phyloP scores from a whole-genome alignment of 2,329 filamentous ascomycete genomes.

The Ophidiomyces ophidiicola region DNA sequence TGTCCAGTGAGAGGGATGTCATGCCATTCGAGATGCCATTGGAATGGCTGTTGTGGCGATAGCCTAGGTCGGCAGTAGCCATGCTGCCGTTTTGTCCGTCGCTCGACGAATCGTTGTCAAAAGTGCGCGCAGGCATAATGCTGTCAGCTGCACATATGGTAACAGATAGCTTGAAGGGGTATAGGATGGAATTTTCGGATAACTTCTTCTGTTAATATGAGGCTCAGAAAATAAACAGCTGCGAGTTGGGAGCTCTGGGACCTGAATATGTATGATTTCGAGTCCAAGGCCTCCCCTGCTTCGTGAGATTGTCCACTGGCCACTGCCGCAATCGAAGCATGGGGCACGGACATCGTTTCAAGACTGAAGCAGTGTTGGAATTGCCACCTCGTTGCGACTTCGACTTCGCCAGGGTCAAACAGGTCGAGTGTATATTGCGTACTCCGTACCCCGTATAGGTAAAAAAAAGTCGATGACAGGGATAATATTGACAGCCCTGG shows the following conservation, averaged over 20 bases:
- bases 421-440: not conserved
- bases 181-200: not conserved
- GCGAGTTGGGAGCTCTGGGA: not conserved
- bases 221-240: not conserved
- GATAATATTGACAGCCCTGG: not conserved
- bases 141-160: not conserved
- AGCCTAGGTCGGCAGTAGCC: too few relatives aligned
- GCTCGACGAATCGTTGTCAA: conserved; percentile 1
- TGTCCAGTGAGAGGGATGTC: too few relatives aligned
- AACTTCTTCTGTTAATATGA: not conserved
- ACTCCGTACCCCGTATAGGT: too few relatives aligned
- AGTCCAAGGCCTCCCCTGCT: not conserved
- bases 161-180: not conserved
- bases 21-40: too few relatives aligned
- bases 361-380: conserved; percentile 1
- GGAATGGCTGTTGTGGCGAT: too few relatives aligned
- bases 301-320: not conserved
- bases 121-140: conserved; percentile 1
- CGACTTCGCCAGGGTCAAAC: conserved; percentile 1
- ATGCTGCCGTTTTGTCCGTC: too few relatives aligned
- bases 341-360: conserved; percentile 1
- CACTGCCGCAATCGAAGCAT: not conserved
- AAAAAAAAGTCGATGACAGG: too few relatives aligned
- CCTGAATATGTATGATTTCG: conserved; percentile 1
- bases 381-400: conserved; percentile 1